Evolutionary conservation across 1,139 yeast species (phyloP), one percentile per base, ranked within the genome.

Genomic region (Geotrichum bryndzae): DNA sequence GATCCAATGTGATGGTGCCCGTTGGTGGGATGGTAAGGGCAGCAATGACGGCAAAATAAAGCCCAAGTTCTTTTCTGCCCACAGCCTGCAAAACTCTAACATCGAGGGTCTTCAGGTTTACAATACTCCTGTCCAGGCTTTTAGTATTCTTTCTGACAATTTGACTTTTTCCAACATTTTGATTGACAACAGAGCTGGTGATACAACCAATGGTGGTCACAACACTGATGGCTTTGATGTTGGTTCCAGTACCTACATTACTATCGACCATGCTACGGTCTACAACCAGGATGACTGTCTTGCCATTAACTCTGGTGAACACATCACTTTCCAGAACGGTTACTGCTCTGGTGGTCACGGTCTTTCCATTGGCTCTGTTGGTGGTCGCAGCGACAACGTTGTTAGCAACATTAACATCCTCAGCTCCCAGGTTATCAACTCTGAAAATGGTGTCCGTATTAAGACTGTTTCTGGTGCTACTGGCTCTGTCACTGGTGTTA

Each of bases 311-410:
- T 56, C 59, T 18, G 59, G 59, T 51, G 4, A 23, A 18, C 51
- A 52, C 46, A 57, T 57, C 22, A 41, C 15, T 11, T 57, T 57
- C 31, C 35, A 18, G 2, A 51, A 51, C 29, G 59, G 59, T 18
- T 57, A 51, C 59, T 57, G 59, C 52, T 57, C 59, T 51, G 59
- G 59, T 51, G 59, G 59, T 38, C 59, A 57, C 45, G 59, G 59
- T 52, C 55, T 57, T 13, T 57, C 59, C 11, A 57, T 57, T 29
- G 59, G 59, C 23, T 57, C 59, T n/a, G 59, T 57, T 51, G 59
- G 59, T 18, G 59, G 59, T 22, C 53, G 59, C 48, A 22, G 35
- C 35, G n/a, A 57, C 51, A 57, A 57, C 23, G 29, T 27, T n/a
- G 59, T 57, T 33, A 45, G 33, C 38, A 35, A 31, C 13, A 56